Evolutionary conservation across 208 protist species (phyloP).

Genomic region (Leishmania major): DNA sequence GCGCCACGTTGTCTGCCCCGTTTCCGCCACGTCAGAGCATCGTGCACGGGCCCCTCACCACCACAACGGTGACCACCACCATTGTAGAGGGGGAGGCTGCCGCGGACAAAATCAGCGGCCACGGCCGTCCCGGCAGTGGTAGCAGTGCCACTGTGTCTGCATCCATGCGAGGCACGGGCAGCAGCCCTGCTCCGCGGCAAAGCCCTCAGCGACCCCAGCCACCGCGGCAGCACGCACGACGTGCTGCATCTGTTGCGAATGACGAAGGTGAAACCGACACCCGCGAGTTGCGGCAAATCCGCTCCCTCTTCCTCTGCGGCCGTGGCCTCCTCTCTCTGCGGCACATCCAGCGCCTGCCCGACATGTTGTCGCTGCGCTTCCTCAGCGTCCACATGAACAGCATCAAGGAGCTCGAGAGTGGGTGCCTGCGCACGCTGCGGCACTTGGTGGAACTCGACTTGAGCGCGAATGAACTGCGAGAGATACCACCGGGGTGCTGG

Average conservation of each 20-base stretch:
- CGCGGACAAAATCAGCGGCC: not conserved
- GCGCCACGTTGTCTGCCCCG: not conserved
- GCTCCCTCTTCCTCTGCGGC: conserved; percentile 69
- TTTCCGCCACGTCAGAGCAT: conserved; percentile 14
- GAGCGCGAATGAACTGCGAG: conserved; percentile 74
- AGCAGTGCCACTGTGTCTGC: not conserved
- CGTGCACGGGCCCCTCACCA: conserved; percentile 21
- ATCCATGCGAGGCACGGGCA: not conserved
- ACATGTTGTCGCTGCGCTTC: conserved; percentile 54
- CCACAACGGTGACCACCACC: conserved; percentile 21
- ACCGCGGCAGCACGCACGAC: not conserved
- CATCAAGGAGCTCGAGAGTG: conserved; percentile 44
- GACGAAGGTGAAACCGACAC: conserved; percentile 23
- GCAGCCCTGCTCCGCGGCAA: not conserved
- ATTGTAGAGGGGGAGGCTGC: not conserved
- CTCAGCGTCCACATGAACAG: conserved; percentile 86
- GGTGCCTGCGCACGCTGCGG: conserved; percentile 33
- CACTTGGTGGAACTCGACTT: conserved; percentile 77
- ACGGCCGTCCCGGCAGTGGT: not conserved
- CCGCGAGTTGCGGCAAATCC: conserved; percentile 40
- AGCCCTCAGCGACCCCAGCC: not conserved
- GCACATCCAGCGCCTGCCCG: conserved; percentile 62
- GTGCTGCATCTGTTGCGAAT: conserved; percentile 15
- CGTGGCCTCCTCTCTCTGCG: conserved; percentile 63
- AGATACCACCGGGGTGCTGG: conserved; percentile 34